Conservation (phyloP, 805 yeast species). For the Kuraishia capsulata region DNA sequence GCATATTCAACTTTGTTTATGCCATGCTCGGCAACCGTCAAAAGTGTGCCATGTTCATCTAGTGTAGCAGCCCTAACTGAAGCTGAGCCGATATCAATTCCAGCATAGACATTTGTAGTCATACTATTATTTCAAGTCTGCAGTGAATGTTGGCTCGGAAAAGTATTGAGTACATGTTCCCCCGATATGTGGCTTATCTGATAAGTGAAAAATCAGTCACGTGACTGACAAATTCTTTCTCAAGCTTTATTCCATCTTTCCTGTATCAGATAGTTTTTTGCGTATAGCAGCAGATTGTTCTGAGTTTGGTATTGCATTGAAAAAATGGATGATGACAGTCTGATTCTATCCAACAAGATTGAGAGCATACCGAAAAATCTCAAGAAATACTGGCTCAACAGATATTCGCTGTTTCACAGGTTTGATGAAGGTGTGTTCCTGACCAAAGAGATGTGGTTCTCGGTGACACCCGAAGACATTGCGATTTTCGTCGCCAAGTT, state of each 20-base stretch:
- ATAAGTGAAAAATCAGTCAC: too few species aligned
- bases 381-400: slow-evolving; percentile 50
- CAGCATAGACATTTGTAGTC: slow-evolving; percentile 19
- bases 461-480: slow-evolving; percentile 77
- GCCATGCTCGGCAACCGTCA: slow-evolving; percentile 7
- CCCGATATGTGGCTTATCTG: too few species aligned
- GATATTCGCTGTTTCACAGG: slow-evolving; percentile 51
- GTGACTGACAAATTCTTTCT: too few species aligned
- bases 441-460: slow-evolving; percentile 72
- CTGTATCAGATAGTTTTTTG: too few species aligned
- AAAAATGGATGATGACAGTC: not conserved
- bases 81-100: slow-evolving; percentile 45
- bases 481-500: slow-evolving; percentile 54
- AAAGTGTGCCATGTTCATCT: slow-evolving; percentile 10
- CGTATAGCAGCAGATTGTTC: too few species aligned
- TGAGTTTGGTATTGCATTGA: too few species aligned
- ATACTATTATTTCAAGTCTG: too few species aligned
- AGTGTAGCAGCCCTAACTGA: slow-evolving; percentile 32
- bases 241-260: too few species aligned
- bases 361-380: slow-evolving; percentile 29
- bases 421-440: slow-evolving; percentile 63
- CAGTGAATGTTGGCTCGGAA: too few species aligned
- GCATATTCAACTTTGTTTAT: slow-evolving; percentile 15
- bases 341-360: not conserved
- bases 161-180: too few species aligned